These are phyloP conservation scores for Colletotrichum sp. DNA, from an alignment of 2,329 filamentous ascomycete genomes.

Conservation along the genomic window DNA sequence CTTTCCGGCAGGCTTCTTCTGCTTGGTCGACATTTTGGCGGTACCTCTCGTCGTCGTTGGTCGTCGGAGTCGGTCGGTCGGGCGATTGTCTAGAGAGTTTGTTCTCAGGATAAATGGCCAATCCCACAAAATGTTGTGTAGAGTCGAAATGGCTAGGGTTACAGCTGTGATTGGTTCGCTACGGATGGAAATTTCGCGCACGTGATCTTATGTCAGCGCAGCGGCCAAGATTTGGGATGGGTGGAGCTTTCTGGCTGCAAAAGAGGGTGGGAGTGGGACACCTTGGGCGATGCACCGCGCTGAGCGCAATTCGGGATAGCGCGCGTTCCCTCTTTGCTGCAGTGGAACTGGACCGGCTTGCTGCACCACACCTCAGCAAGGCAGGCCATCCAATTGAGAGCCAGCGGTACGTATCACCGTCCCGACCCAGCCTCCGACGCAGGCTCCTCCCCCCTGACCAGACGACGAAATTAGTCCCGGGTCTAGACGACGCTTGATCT, in stretches of 20 bases:
- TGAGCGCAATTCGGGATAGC: not conserved
- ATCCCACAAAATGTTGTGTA: conserved; percentile 20
- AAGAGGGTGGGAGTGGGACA: not conserved
- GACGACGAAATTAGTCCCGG: conserved; percentile 20
- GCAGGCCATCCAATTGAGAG: not conserved
- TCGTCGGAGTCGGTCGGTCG: conserved; percentile 19
- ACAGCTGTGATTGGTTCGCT: conserved; percentile 5
- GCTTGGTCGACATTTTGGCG: conserved; percentile 65
- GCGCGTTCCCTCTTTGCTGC: not conserved
- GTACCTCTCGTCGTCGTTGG: conserved; percentile 29
- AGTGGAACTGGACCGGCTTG: not conserved
- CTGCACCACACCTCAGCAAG: not conserved
- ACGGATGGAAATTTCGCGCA: not conserved
- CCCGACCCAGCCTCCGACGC: not conserved
- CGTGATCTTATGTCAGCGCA: not conserved
- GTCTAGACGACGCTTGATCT: conserved; percentile 12
- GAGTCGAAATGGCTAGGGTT: conserved; percentile 17
- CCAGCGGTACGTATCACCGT: not conserved
- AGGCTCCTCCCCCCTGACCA: conserved; percentile 12
- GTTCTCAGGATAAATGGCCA: not conserved
- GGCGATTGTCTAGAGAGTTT: conserved; percentile 21
- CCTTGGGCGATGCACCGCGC: not conserved
- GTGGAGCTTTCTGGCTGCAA: not conserved
- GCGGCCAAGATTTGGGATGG: not conserved
- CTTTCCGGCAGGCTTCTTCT: conserved; percentile 72